A percentile compares a stretch with the other conserved stretches of the same genome.
These are phyloP conservation scores for Arachis stenosperma DNA, from an alignment of 306 rosid species.

Conservation along the genomic window DNA sequence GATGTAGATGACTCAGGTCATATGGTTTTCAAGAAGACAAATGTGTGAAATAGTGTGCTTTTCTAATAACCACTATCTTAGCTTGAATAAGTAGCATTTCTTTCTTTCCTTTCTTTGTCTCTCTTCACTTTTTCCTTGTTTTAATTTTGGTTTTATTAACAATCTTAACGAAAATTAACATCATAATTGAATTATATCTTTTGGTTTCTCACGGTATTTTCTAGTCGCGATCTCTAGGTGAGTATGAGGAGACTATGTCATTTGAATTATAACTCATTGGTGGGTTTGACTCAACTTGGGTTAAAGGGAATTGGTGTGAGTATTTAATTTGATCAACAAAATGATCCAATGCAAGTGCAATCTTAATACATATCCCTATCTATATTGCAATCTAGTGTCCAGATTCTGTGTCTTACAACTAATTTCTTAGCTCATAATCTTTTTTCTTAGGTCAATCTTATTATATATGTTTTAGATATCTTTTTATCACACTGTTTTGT, in stretches of 20 bases:
- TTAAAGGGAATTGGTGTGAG: constrained; percentile 1
- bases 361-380: constrained; percentile 16
- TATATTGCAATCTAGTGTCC: constrained; percentile 36
- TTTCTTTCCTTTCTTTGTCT: constrained; percentile 3
- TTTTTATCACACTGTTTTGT: constrained; percentile 36
- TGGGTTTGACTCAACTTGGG: too few relatives aligned
- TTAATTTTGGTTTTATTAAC: too few relatives aligned
- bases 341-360: constrained; percentile 11
- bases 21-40: constrained; percentile 71
- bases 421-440: background rate
- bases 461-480: constrained; percentile 20
- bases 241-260: too few relatives aligned
- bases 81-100: constrained; percentile 30
- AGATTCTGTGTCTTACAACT: constrained; percentile 33
- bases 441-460: constrained; percentile 39
- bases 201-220: too few relatives aligned
- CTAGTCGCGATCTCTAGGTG: too few relatives aligned
- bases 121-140: background rate
- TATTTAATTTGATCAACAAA: constrained; percentile 14
- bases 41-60: background rate
- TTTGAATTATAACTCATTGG: too few relatives aligned
- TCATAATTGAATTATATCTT: too few relatives aligned
- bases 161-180: too few relatives aligned
- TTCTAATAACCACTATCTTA: background rate
- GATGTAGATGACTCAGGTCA: constrained; percentile 76